Conservation (phyloP, 2,329 filamentous ascomycete species). For the Ceratocystiopsis sp. region DNA sequence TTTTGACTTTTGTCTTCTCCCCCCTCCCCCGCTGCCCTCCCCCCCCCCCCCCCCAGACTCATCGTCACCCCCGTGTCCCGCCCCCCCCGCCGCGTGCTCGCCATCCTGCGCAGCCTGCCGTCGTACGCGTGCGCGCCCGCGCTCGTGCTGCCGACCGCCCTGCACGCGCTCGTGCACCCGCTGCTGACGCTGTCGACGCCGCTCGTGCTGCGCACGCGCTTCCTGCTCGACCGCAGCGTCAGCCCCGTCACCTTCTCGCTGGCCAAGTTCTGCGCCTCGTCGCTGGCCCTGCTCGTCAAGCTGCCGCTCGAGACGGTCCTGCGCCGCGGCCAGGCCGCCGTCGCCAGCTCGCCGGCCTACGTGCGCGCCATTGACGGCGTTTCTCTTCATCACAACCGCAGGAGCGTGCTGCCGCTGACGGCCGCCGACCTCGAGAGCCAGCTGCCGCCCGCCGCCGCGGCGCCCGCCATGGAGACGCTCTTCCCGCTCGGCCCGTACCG, state of each 20-base stretch:
- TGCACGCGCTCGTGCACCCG: conserved; percentile 73
- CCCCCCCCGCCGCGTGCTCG: conserved; percentile 59
- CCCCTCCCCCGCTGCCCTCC: neutral
- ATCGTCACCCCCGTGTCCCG: conserved; percentile 69
- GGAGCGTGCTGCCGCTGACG: too few relatives aligned
- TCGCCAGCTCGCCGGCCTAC: conserved; percentile 40
- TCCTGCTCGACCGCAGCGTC: conserved; percentile 65
- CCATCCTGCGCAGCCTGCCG: conserved; percentile 61
- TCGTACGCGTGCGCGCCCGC: conserved; percentile 55
- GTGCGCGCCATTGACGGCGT: conserved; percentile 30
- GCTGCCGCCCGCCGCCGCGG: too few relatives aligned
- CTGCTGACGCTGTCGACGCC: conserved; percentile 70
- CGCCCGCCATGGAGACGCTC: conserved; percentile 44
- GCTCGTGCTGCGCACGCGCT: conserved; percentile 67
- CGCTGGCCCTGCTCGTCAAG: conserved; percentile 66
- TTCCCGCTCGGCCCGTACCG: conserved; percentile 66
- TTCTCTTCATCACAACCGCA: too few relatives aligned
- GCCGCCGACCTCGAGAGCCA: too few relatives aligned
- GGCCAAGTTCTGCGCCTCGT: conserved; percentile 64
- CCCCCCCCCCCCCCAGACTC: conserved; percentile 31
- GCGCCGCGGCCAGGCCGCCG: conserved; percentile 68
- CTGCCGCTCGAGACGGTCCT: conserved; percentile 86
- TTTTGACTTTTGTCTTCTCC: neutral
- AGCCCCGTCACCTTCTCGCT: conserved; percentile 72
- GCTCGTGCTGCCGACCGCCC: conserved; percentile 66